Percentiles rank a stretch among this genome's conserved stretches.
These are phyloP conservation scores for Saksenaea oblongispora DNA, from an alignment of 371 early-diverging fungal genomes.

Conservation along the genomic window DNA sequence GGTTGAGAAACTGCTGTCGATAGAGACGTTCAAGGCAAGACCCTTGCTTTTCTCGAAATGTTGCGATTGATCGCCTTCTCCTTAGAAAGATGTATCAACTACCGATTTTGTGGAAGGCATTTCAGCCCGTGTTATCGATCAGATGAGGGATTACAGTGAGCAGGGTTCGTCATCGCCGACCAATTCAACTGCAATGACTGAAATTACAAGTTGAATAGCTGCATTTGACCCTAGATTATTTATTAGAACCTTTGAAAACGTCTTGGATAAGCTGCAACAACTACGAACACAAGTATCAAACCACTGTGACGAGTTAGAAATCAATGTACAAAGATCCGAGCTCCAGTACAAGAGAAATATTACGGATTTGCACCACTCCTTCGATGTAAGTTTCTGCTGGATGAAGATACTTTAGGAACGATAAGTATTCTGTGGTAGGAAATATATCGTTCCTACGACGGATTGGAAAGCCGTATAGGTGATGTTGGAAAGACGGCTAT, in stretches of 20 bases:
- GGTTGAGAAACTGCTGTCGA: slow-evolving; percentile 24
- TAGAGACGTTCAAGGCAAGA: slow-evolving; percentile 30
- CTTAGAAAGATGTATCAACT: slow-evolving; percentile 54
- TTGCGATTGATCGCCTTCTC: not conserved
- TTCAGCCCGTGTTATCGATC: slow-evolving; percentile 38
- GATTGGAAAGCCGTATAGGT: slow-evolving; percentile 82
- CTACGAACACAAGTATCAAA: slow-evolving; percentile 75
- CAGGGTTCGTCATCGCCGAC: slow-evolving; percentile 17
- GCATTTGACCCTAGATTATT: slow-evolving; percentile 82
- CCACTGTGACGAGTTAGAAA: slow-evolving; percentile 84
- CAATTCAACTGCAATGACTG: not conserved
- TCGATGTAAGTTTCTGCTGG: slow-evolving; percentile 59
- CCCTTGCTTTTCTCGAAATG: not conserved
- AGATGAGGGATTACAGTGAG: slow-evolving; percentile 26
- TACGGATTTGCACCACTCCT: slow-evolving; percentile 67
- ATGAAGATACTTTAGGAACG: not conserved
- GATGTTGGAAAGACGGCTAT: slow-evolving; percentile 96
- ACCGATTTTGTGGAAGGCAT: slow-evolving; percentile 62
- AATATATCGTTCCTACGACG: slow-evolving; percentile 79
- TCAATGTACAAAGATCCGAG: slow-evolving; percentile 72
- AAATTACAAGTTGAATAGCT: slow-evolving; percentile 3
- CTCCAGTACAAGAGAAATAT: slow-evolving; percentile 73
- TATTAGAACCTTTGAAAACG: slow-evolving; percentile 87
- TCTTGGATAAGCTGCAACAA: slow-evolving; percentile 77
- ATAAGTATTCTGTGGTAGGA: slow-evolving; percentile 56